Conservation (phyloP, 202 grass and related monocot species). For the Schoenoplectus tabernaemontani region DNA sequence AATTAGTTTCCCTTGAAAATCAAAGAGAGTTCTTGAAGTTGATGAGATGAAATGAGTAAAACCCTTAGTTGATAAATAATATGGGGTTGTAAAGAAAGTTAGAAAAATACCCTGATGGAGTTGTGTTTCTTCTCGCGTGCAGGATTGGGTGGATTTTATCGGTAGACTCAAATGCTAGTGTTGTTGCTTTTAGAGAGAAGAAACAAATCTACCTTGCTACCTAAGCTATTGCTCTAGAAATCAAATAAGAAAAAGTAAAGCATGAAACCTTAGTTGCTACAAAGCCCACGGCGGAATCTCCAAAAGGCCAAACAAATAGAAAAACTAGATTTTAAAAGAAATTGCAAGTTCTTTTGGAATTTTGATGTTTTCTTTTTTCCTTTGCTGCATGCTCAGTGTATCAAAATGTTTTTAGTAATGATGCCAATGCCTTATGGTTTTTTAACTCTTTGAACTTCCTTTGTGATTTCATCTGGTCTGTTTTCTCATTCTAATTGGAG, state of each 20-base stretch:
- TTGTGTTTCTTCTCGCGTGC: slow-evolving; percentile 25
- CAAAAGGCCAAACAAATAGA: slow-evolving; percentile 12
- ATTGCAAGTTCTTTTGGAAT: background rate
- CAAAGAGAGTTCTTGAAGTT: background rate
- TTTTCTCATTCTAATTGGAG: background rate
- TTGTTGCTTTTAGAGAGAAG: slow-evolving; percentile 23
- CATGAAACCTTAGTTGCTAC: slow-evolving; percentile 18
- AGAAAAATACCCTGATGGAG: slow-evolving; percentile 21
- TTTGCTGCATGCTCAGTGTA: background rate
- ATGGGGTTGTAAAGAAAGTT: background rate
- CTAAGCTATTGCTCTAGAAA: slow-evolving; percentile 18
- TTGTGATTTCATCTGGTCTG: background rate
- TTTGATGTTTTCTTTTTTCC: background rate
- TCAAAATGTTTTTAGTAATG: background rate
- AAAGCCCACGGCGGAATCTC: slow-evolving; percentile 1
- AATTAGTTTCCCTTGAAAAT: background rate
- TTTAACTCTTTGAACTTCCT: background rate
- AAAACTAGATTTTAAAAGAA: slow-evolving; percentile 11
- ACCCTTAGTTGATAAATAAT: slow-evolving; percentile 2
- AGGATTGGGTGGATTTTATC: slow-evolving; percentile 26
- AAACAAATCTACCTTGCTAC: slow-evolving; percentile 15
- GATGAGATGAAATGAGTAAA: background rate
- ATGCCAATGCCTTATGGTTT: background rate
- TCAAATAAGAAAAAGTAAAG: slow-evolving; percentile 15
- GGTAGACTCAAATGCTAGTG: slow-evolving; percentile 23